phyloP scores from a whole-genome alignment of 495 filamentous ascomycete species.

The Penicillium bovifimosum region DNA sequence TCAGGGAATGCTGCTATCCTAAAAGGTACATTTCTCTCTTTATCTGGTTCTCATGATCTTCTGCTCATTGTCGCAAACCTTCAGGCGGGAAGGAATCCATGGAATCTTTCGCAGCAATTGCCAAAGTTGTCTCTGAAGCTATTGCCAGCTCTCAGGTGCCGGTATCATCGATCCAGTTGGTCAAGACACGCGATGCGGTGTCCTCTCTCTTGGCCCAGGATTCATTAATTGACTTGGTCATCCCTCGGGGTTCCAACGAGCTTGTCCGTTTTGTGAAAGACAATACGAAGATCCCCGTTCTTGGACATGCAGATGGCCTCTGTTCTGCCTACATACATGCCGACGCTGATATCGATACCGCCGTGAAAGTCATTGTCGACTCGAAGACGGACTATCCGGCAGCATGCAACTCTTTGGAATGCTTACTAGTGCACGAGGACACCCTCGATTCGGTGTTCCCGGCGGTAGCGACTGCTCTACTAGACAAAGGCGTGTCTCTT shows the following conservation, averaged over 20 bases:
- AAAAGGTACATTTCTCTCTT: slow-evolving; percentile 55
- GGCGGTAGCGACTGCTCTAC: slow-evolving; percentile 60
- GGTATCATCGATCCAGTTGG: slow-evolving; percentile 81
- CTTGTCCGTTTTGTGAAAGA: slow-evolving; percentile 86
- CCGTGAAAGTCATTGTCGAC: slow-evolving; percentile 77
- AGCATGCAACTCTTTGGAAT: slow-evolving; percentile 93
- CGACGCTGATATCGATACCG: slow-evolving; percentile 66
- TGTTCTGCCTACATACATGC: slow-evolving; percentile 84
- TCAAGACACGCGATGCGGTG: slow-evolving; percentile 85
- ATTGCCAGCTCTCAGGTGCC: slow-evolving; percentile 74
- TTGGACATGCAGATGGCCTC: slow-evolving; percentile 93
- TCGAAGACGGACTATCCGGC: slow-evolving; percentile 92
- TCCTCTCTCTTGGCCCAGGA: slow-evolving; percentile 78
- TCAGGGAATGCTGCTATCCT: slow-evolving; percentile 96
- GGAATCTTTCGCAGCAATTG: slow-evolving; percentile 86
- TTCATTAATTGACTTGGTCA: slow-evolving; percentile 85
- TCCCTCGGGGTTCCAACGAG: slow-evolving; percentile 89
- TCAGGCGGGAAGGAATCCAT: slow-evolving; percentile 89
- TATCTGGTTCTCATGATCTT: background rate
- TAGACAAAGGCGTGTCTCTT: slow-evolving; percentile 72
- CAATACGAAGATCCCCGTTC: slow-evolving; percentile 87
- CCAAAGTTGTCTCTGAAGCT: slow-evolving; percentile 74
- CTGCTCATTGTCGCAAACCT: slow-evolving; percentile 2
- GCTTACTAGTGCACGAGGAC: slow-evolving; percentile 74
- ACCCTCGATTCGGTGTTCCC: slow-evolving; percentile 67